Percentiles rank a stretch among this genome's conserved stretches.
Evolutionary conservation across 2,329 filamentous ascomycete species (phyloP).

Genomic region (Aspergillus sp.): DNA sequence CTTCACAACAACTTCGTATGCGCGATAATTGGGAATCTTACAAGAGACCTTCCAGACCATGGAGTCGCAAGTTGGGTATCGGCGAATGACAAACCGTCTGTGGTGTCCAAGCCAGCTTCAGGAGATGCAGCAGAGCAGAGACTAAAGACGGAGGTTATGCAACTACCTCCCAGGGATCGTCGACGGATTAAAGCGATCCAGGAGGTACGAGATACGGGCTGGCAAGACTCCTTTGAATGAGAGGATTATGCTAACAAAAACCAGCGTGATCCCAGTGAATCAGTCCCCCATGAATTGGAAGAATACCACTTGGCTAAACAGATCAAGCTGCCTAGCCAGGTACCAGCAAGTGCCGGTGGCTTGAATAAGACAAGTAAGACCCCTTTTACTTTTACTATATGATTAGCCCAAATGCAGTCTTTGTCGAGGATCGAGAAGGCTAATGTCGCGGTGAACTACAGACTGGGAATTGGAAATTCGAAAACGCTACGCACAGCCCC

Average conservation of each 20-base stretch:
- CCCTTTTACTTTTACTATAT: not conserved
- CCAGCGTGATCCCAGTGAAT: conserved; percentile 33
- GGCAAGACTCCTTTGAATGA: not conserved
- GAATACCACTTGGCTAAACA: conserved; percentile 43
- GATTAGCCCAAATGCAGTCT: not conserved
- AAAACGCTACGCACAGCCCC: conserved; percentile 59
- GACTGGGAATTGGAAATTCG: conserved; percentile 63
- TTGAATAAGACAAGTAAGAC: conserved; percentile 72
- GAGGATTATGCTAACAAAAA: conserved; percentile 1
- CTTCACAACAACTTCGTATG: conserved; percentile 60
- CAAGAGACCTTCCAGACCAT: conserved; percentile 57
- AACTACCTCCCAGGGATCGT: conserved; percentile 55
- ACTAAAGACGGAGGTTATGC: conserved; percentile 61
- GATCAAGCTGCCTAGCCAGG: conserved; percentile 54
- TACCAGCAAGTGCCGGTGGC: conserved; percentile 65
- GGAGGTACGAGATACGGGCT: conserved; percentile 32
- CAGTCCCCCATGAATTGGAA: conserved; percentile 30
- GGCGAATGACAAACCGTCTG: conserved; percentile 51
- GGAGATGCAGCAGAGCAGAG: conserved; percentile 60
- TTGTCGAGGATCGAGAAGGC: not conserved
- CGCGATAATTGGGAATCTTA: conserved; percentile 55
- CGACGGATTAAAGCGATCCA: conserved; percentile 53
- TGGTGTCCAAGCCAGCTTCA: conserved; percentile 46
- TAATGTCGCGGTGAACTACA: conserved; percentile 16
- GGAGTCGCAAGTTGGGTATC: conserved; percentile 62